phyloP scores from a whole-genome alignment of 805 yeast genomes.

The Monosporozyma aerobia region DNA sequence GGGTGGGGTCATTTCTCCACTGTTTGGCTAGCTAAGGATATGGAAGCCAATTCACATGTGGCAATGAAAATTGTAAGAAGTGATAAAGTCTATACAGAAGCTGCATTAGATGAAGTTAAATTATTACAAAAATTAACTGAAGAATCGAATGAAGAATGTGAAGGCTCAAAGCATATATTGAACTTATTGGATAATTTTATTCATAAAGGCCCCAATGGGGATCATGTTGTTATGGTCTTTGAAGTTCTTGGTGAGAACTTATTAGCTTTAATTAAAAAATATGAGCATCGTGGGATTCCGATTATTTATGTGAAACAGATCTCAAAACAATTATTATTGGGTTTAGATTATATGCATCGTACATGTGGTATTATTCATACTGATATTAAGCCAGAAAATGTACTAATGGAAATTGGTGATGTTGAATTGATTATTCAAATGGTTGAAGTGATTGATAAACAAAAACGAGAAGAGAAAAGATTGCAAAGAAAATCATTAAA shows the following conservation, averaged over 20 bases:
- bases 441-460: constrained; percentile 53
- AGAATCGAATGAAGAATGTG: constrained; percentile 33
- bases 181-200: constrained; percentile 74
- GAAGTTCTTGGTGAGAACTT: constrained; percentile 94
- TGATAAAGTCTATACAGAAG: constrained; percentile 83
- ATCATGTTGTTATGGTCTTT: constrained; percentile 93
- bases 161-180: constrained; percentile 76
- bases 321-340: constrained; percentile 65
- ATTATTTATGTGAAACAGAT: constrained; percentile 67
- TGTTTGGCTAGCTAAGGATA: constrained; percentile 78
- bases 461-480: constrained; percentile 35
- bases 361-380: constrained; percentile 68
- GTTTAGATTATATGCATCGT: constrained; percentile 54
- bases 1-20: constrained; percentile 99
- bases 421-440: constrained; percentile 66
- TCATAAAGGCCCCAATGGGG: constrained; percentile 85
- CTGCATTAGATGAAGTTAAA: constrained; percentile 89
- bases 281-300: constrained; percentile 73
- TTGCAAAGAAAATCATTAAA: constrained; percentile 33
- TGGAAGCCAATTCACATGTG: constrained; percentile 53
- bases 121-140: constrained; percentile 48
- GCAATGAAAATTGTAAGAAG: constrained; percentile 92
- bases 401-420: constrained; percentile 71
- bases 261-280: constrained; percentile 72
- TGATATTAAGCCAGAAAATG: constrained; percentile 71